Evolutionary conservation across 495 filamentous ascomycete genomes (phyloP).

Genomic region (Talaromyces proteolyticus): DNA sequence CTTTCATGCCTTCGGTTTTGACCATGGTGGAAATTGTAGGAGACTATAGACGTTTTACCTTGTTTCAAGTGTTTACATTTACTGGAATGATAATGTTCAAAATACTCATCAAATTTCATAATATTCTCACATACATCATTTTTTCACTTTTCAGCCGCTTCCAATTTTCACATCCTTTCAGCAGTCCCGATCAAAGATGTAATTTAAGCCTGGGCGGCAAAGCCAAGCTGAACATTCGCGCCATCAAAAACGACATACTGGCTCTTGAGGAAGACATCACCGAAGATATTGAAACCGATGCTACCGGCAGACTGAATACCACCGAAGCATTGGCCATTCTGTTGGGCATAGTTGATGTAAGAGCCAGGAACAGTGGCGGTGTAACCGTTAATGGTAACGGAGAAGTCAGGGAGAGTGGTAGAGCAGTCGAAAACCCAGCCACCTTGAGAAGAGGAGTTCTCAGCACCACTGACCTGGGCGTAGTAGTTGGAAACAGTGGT

Average conservation of each 20-base stretch:
- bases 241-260: constrained; percentile 71
- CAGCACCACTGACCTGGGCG: constrained; percentile 44
- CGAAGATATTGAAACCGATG: constrained; percentile 64
- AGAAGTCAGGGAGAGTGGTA: constrained; percentile 56
- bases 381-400: constrained; percentile 45
- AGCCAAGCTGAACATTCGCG: constrained; percentile 1
- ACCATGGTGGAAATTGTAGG: too few species aligned
- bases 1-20: too few species aligned
- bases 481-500: constrained; percentile 60
- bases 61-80: too few species aligned
- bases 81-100: too few species aligned
- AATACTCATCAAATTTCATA: too few species aligned
- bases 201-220: constrained; percentile 7
- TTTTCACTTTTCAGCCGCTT: too few species aligned
- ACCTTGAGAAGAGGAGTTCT: constrained; percentile 39
- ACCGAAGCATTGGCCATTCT: constrained; percentile 52
- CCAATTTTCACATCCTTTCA: too few species aligned
- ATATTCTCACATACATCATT: too few species aligned
- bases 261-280: constrained; percentile 74
- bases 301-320: constrained; percentile 58
- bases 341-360: constrained; percentile 48
- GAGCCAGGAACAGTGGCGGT: constrained; percentile 47
- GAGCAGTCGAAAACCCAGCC: constrained; percentile 68
- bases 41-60: too few species aligned
- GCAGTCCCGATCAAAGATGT: too few species aligned